A percentile compares a stretch with the other conserved stretches of the same genome.
phyloP scores from a whole-genome alignment of 129 eudicot genomes.

The Centrapalus pauciflorus region DNA sequence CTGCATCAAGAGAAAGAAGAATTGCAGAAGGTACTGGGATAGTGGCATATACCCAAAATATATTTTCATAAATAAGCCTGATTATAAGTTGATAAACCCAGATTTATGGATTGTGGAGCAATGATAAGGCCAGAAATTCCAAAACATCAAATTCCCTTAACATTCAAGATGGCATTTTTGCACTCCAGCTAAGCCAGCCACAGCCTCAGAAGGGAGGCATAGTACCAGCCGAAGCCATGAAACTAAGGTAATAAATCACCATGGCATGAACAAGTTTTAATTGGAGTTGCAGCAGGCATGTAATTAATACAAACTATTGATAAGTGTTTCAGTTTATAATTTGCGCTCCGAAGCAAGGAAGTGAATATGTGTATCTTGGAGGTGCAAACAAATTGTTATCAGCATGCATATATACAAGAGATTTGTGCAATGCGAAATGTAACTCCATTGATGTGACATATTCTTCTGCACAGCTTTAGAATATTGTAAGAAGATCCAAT shows the following conservation, averaged over 20 bases:
- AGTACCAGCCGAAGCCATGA: conserved; percentile 27
- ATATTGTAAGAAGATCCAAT: conserved; percentile 1
- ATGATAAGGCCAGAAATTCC: conserved; percentile 19
- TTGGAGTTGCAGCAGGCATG: not conserved
- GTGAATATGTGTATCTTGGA: not conserved
- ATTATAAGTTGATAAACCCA: conserved; percentile 23
- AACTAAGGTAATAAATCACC: conserved; percentile 49
- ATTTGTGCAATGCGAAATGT: not conserved
- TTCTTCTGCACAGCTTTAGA: not conserved
- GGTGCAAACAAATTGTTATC: not conserved
- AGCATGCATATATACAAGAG: not conserved
- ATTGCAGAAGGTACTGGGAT: conserved; percentile 48
- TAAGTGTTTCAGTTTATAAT: conserved; percentile 28
- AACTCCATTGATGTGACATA: not conserved
- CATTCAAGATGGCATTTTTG: conserved; percentile 28
- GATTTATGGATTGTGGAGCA: conserved; percentile 39
- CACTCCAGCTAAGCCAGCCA: conserved; percentile 51
- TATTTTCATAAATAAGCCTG: not conserved
- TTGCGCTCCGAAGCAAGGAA: conserved; percentile 10
- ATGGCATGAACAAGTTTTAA: not conserved
- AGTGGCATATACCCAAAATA: not conserved
- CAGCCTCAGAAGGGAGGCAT: conserved; percentile 31
- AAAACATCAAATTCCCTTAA: conserved; percentile 11
- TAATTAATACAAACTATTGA: not conserved
- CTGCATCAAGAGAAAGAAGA: conserved; percentile 39